Conservation (phyloP, 371 early-diverging fungal genomes). For the Umbelopsis sp. region DNA sequence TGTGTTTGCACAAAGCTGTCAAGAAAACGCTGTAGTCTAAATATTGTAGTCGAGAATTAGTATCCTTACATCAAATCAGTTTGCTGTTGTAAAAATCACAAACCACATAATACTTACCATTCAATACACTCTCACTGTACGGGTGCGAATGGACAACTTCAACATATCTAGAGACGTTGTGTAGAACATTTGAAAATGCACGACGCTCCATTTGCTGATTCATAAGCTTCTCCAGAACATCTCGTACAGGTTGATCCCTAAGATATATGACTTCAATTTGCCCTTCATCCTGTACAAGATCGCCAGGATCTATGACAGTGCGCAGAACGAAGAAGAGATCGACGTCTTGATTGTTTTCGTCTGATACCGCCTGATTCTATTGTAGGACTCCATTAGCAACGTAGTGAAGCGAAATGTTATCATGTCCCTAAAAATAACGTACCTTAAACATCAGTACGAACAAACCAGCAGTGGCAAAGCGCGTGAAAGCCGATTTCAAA, state of each 20-base stretch:
- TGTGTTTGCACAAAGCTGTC: slow-evolving; percentile 44
- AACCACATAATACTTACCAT: slow-evolving; percentile 27
- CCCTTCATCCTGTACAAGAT: slow-evolving; percentile 59
- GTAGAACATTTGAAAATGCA: slow-evolving; percentile 59
- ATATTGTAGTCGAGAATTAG: too few relatives aligned
- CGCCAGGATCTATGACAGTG: slow-evolving; percentile 58
- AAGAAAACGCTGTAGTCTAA: slow-evolving; percentile 50
- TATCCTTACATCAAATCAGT: background rate
- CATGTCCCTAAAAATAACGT: background rate
- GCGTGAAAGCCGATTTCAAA: slow-evolving; percentile 59
- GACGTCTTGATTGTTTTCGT: slow-evolving; percentile 45
- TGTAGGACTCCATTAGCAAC: background rate
- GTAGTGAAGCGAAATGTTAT: background rate
- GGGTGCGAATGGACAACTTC: slow-evolving; percentile 59
- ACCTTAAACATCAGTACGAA: slow-evolving; percentile 68
- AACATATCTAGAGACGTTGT: slow-evolving; percentile 58
- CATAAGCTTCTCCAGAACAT: slow-evolving; percentile 62
- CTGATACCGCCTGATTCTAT: slow-evolving; percentile 52
- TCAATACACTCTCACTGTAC: slow-evolving; percentile 46
- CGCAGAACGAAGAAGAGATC: slow-evolving; percentile 63
- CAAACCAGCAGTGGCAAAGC: slow-evolving; percentile 64
- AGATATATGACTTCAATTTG: slow-evolving; percentile 49
- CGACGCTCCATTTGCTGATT: slow-evolving; percentile 60
- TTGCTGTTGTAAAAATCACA: background rate
- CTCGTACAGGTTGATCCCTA: slow-evolving; percentile 65